Percentiles rank a stretch among this genome's conserved stretches.
Evolutionary conservation across 2,329 filamentous ascomycete species (phyloP).

Genomic region (Aspergillus sp.): DNA sequence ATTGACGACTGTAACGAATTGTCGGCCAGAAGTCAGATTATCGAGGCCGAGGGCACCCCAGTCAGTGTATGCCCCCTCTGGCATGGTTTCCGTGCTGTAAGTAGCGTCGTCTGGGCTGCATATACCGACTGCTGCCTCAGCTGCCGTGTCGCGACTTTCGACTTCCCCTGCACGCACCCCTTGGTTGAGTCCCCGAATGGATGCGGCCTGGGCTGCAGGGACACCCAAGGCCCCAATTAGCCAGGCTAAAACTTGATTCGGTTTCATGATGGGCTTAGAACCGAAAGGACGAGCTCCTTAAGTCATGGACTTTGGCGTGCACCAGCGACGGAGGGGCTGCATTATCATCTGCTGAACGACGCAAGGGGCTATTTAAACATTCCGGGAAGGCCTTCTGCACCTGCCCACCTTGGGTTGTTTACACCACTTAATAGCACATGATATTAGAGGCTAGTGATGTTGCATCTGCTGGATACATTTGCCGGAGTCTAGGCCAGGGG

Average conservation of each 20-base stretch:
- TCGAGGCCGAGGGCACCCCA: conserved; percentile 6
- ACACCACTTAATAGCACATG: not conserved
- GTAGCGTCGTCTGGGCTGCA: conserved; percentile 4
- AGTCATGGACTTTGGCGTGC: not conserved
- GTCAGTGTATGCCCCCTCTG: conserved; percentile 7
- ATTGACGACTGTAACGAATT: conserved; percentile 11
- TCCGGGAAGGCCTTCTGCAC: no score
- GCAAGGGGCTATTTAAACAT: not conserved
- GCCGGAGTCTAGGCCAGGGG: not conserved
- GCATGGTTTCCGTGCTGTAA: conserved; percentile 8
- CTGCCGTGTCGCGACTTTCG: not conserved
- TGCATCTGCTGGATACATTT: not conserved
- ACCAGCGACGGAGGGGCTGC: not conserved
- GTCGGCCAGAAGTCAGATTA: not conserved
- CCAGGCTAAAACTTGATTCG: not conserved
- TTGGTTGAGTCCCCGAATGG: not conserved
- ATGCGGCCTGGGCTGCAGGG: not conserved
- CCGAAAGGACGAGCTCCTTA: not conserved
- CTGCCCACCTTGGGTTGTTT: not conserved
- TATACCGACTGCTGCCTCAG: not conserved
- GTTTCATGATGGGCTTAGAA: not conserved
- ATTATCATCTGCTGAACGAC: not conserved
- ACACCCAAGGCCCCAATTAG: not conserved
- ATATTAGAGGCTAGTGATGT: not conserved
- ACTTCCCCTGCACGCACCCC: no score